Base-by-base conservation (phyloP, 805 yeast species). In the Nakazawaea sp. region DNA sequence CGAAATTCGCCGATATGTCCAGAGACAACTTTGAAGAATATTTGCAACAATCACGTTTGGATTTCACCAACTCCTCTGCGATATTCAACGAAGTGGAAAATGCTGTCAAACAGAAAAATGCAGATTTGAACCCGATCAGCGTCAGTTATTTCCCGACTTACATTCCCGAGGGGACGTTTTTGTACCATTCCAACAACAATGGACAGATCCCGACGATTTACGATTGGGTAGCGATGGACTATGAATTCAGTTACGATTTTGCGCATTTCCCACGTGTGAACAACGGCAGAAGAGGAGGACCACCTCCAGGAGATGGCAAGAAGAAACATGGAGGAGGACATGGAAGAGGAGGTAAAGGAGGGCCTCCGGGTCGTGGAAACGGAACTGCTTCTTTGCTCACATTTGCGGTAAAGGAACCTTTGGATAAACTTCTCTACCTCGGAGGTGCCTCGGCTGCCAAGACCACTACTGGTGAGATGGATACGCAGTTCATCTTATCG, bases 371-470 rank as follows among this genome's bases (percentile, higher is more conserved):
- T 6, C n/a, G 28, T 10, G 29, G 27, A 15, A 24, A 31, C 17
- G 38, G 36, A 1, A 15, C 23, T 18, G 18, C 32, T n/a, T 7
- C 32, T 15, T 40, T 74, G 33, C 56, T 68, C 43, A 72, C 81
- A 0, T 74, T 75, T 44, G 55, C 61, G 42, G 70, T 67, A 8
- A 56, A 53, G 3, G 60, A 57, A 42, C 77, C 81, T 3, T 51
- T 78, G 35, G 63, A 62, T 43, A 69, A 62, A 44, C 48, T 78
- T 21, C 58, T 78, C 4, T 64, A 67, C 35, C 50, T 78, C n/a
- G 83, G 78, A 43, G 85, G 85, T 5, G 81, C 83, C 0, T 75
- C 81, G 20, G 85, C 82, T n/a, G 75, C 82, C 0, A 78, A 77
- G 50, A 56, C 67, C 0, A 27, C 38, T 1, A 63, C 74, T 1